A percentile compares a stretch with the other conserved stretches of the same genome.
phyloP scores from a whole-genome alignment of 805 yeast genomes.

The Blastobotrys peoriensis region DNA sequence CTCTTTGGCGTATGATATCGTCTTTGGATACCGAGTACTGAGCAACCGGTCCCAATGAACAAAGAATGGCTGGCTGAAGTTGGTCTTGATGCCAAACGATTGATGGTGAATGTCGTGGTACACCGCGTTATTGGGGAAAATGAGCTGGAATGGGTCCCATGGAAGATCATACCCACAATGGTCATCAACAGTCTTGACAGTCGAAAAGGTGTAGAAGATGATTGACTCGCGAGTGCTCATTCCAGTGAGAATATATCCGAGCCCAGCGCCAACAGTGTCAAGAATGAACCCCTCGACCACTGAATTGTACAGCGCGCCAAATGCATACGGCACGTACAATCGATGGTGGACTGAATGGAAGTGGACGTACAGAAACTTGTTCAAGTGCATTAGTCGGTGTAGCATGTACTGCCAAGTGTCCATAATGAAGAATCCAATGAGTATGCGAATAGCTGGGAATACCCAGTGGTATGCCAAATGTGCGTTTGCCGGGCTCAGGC shows the following conservation, averaged over 20 bases:
- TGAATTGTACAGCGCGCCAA: conserved; percentile 91
- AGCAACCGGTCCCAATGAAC: conserved; percentile 80
- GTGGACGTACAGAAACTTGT: conserved; percentile 64
- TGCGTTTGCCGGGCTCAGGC: conserved; percentile 31
- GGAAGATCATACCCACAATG: conserved; percentile 98
- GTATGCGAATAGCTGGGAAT: conserved; percentile 50
- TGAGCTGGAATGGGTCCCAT: conserved; percentile 77
- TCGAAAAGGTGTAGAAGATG: conserved; percentile 74
- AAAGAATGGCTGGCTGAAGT: conserved; percentile 94
- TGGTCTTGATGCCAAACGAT: conserved; percentile 86
- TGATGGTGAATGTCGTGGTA: conserved; percentile 98
- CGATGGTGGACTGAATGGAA: conserved; percentile 95
- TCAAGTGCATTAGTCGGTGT: conserved; percentile 83
- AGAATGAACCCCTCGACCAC: conserved; percentile 89
- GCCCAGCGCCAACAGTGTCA: conserved; percentile 89
- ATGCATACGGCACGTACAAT: conserved; percentile 92
- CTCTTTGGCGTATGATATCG: conserved; percentile 56
- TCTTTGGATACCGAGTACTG: conserved; percentile 64
- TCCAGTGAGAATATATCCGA: conserved; percentile 59
- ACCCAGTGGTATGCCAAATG: conserved; percentile 57
- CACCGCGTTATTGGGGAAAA: conserved; percentile 92
- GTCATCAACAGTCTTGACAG: conserved; percentile 95
- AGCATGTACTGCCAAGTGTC: conserved; percentile 95
- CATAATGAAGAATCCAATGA: conserved; percentile 62
- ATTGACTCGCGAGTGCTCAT: conserved; percentile 74